Conservation (phyloP, 768 basidiomycete genomes). For the Galerina sulciceps region DNA sequence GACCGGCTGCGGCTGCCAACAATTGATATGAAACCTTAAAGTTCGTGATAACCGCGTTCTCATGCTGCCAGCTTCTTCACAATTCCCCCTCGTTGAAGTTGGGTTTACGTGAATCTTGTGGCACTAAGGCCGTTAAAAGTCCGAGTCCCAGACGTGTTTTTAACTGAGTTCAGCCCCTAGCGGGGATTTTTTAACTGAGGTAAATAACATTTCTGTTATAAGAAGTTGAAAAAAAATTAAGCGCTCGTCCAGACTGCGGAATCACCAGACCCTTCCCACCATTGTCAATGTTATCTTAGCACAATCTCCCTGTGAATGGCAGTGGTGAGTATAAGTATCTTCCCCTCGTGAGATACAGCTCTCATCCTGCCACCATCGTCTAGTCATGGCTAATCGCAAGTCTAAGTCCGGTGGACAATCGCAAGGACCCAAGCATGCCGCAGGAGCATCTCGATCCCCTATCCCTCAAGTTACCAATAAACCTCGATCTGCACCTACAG, state of each 20-base stretch:
- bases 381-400: conserved; percentile 16
- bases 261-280: conserved; percentile 9
- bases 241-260: conserved; percentile 11
- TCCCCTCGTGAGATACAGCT: conserved; percentile 13
- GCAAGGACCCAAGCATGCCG: conserved; percentile 18
- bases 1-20: too few relatives aligned
- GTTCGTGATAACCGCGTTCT: too few relatives aligned
- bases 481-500: conserved; percentile 16
- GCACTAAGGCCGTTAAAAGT: too few relatives aligned
- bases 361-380: conserved; percentile 11
- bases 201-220: too few relatives aligned
- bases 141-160: too few relatives aligned
- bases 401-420: conserved; percentile 17
- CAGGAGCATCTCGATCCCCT: conserved; percentile 18
- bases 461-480: conserved; percentile 20
- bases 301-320: conserved; percentile 1
- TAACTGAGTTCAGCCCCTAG: too few relatives aligned
- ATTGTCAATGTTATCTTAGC: conserved; percentile 10
- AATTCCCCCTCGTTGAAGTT: too few relatives aligned
- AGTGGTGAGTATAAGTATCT: conserved; percentile 10
- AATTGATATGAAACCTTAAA: too few relatives aligned
- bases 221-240: too few relatives aligned
- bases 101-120: too few relatives aligned
- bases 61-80: too few relatives aligned
- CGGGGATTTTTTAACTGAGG: too few relatives aligned